Evolutionary conservation across 495 filamentous ascomycete genomes (phyloP).

Genomic region (Neurospora sp.): DNA sequence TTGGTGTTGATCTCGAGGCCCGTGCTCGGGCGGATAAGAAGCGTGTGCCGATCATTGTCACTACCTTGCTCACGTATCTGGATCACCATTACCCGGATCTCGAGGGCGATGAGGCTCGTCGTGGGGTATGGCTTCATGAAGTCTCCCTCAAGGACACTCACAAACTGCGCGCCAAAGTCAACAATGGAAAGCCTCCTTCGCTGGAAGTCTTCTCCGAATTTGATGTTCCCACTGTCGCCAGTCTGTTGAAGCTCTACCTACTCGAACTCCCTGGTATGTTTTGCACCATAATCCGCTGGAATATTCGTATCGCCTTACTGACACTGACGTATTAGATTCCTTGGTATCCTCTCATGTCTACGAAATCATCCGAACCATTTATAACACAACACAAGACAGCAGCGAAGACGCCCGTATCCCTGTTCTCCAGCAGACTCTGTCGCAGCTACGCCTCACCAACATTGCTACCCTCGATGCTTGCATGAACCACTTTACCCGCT

Average conservation of each 20-base stretch:
- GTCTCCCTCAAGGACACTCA: constrained; percentile 81
- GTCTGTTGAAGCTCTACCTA: constrained; percentile 88
- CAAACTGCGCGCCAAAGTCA: constrained; percentile 67
- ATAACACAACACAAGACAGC: constrained; percentile 66
- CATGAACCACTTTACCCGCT: constrained; percentile 93
- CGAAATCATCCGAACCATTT: constrained; percentile 97
- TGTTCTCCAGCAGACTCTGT: constrained; percentile 90
- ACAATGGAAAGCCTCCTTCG: constrained; percentile 78
- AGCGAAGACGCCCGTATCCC: constrained; percentile 65
- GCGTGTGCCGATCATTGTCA: constrained; percentile 86
- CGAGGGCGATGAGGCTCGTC: constrained; percentile 88
- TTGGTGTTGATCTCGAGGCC: constrained; percentile 93
- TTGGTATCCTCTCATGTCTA: constrained; percentile 97
- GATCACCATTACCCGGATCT: constrained; percentile 96
- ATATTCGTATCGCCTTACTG: constrained; percentile 5
- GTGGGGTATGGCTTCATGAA: constrained; percentile 89
- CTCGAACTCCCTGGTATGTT: constrained; percentile 83
- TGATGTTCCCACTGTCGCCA: constrained; percentile 88
- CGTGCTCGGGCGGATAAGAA: constrained; percentile 88
- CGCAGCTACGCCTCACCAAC: constrained; percentile 89
- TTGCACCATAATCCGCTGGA: background rate
- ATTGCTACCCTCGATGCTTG: constrained; percentile 97
- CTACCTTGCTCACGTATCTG: constrained; percentile 83
- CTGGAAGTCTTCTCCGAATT: constrained; percentile 70
- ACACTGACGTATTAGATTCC: constrained; percentile 51